These are phyloP conservation scores for Alnus glutinosa DNA, from an alignment of 306 rosid species.

Conservation along the genomic window DNA sequence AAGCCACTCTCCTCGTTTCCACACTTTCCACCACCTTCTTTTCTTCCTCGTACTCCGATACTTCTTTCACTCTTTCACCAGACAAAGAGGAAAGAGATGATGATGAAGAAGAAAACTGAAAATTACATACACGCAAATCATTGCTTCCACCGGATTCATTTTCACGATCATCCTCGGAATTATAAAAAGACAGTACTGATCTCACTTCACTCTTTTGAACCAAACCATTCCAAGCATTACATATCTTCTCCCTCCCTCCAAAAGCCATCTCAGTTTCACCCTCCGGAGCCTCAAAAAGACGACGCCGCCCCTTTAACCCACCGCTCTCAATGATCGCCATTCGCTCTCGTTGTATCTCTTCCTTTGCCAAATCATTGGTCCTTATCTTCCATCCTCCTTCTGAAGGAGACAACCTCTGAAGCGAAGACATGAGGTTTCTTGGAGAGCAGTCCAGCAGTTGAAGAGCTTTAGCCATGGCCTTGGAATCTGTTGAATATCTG, in stretches of 20 bases:
- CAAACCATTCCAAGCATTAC: conserved; percentile 3
- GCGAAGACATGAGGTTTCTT: conserved; percentile 43
- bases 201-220: conserved; percentile 42
- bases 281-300: conserved; percentile 39
- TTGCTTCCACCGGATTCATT: conserved; percentile 19
- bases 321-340: conserved; percentile 45
- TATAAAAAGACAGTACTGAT: conserved; percentile 27
- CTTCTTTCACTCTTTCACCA: conserved; percentile 14
- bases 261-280: not conserved
- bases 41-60: not conserved
- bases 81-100: conserved; percentile 22
- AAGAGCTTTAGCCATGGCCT: conserved; percentile 15
- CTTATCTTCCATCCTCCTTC: conserved; percentile 25
- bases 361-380: conserved; percentile 22
- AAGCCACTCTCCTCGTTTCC: not conserved
- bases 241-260: not conserved
- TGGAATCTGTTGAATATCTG: not conserved
- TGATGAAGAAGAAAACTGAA: conserved; percentile 10
- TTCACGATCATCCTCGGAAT: conserved; percentile 12
- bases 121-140: conserved; percentile 12
- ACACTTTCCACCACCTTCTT: not conserved
- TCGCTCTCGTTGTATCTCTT: conserved; percentile 45
- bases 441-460: conserved; percentile 39
- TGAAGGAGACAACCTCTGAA: conserved; percentile 36
- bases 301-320: conserved; percentile 46